phyloP scores from a whole-genome alignment of 2,329 filamentous ascomycete species.

The Chalaropsis thielavioides region DNA sequence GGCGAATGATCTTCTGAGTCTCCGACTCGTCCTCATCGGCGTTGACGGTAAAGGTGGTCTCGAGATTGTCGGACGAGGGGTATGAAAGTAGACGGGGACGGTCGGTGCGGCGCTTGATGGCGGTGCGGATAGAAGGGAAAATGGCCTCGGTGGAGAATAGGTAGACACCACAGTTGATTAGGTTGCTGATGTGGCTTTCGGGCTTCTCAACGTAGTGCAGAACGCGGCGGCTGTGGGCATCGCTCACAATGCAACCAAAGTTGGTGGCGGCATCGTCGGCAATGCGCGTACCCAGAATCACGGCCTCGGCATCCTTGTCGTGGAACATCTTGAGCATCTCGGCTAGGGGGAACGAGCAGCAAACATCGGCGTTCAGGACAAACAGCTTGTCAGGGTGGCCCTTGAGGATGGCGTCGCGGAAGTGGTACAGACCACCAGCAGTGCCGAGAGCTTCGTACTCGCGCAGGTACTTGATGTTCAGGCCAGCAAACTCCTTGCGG shows the following conservation, averaged over 20 bases:
- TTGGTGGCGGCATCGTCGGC: conserved; percentile 83
- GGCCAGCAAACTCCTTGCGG: conserved; percentile 66
- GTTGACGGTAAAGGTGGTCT: conserved; percentile 42
- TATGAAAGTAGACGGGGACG: conserved; percentile 87
- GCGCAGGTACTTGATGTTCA: conserved; percentile 86
- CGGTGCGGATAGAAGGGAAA: conserved; percentile 85
- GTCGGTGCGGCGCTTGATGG: conserved; percentile 90
- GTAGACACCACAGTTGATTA: conserved; percentile 99
- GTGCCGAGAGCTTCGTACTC: conserved; percentile 96
- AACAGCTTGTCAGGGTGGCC: conserved; percentile 89
- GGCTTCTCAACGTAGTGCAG: conserved; percentile 99
- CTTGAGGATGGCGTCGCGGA: conserved; percentile 97
- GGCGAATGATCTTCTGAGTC: conserved; percentile 74
- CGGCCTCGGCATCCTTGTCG: conserved; percentile 89
- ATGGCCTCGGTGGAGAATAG: conserved; percentile 91
- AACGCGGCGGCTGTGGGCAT: conserved; percentile 83
- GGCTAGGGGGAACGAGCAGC: conserved; percentile 90
- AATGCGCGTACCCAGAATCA: conserved; percentile 87
- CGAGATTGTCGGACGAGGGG: conserved; percentile 86
- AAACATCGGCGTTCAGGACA: conserved; percentile 94
- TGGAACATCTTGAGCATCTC: conserved; percentile 93
- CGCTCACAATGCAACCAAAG: conserved; percentile 95
- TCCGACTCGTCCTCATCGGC: conserved; percentile 61
- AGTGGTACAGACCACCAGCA: conserved; percentile 93
- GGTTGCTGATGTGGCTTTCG: conserved; percentile 89